Evolutionary conservation across 352 stramenopile genomes (phyloP).

Genomic region (Phytophthora vignae): DNA sequence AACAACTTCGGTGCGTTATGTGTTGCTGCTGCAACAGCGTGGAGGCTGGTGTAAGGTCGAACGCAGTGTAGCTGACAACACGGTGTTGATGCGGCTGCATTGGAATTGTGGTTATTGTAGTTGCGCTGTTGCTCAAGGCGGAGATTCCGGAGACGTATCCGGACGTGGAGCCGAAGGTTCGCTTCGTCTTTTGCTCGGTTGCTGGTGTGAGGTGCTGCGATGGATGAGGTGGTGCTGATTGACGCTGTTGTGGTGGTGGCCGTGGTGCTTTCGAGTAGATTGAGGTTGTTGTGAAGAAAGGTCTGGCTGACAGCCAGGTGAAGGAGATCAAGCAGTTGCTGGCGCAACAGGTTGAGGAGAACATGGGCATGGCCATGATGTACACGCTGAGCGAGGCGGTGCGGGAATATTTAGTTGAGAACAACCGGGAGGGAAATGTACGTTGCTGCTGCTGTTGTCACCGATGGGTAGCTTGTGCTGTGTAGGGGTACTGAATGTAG

Average conservation of each 20-base stretch:
- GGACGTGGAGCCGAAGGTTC: constrained; percentile 71
- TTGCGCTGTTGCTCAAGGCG: constrained; percentile 78
- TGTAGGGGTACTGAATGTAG: constrained; percentile 10
- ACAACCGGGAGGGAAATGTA: constrained; percentile 88
- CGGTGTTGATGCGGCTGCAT: background rate
- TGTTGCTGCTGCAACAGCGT: background rate
- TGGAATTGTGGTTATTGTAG: constrained; percentile 35
- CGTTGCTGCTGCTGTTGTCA: constrained; percentile 18
- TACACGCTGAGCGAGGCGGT: constrained; percentile 87
- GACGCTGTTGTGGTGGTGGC: background rate
- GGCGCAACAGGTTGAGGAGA: constrained; percentile 73
- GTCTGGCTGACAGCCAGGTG: constrained; percentile 77
- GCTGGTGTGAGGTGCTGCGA: background rate
- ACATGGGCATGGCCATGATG: constrained; percentile 90
- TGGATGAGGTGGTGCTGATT: background rate
- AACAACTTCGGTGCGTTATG: constrained; percentile 75
- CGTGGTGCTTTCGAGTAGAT: constrained; percentile 40
- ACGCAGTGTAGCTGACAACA: background rate
- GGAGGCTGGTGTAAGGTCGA: background rate
- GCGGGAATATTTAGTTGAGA: constrained; percentile 88
- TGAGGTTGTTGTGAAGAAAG: constrained; percentile 82
- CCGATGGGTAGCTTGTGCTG: background rate
- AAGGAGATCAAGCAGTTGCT: constrained; percentile 82
- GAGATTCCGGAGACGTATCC: constrained; percentile 84
- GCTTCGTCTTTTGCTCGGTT: background rate